Base-by-base conservation (phyloP, 257 asterid species). In the Lavandula angustifolia region DNA sequence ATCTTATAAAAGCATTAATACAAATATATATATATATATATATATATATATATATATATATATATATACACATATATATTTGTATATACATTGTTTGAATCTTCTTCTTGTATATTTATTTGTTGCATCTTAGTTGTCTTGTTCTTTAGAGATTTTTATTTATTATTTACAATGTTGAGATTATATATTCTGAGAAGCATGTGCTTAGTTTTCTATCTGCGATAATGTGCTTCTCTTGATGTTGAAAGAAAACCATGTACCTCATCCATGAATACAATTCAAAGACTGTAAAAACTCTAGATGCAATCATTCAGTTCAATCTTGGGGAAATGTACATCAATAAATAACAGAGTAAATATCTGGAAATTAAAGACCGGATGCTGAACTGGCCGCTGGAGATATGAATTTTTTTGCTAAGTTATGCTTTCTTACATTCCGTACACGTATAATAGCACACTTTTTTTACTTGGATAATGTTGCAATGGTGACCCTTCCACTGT, bases 401-500 rank as follows among this genome's bases (percentile, higher is more conserved):
- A 44, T 52, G 32, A 53, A 62, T 55, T 18, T 3, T 56, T 3
- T 56, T 60, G 57, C 62, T 44, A 41, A 42, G 29, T 58, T 62
- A 29, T 13, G 17, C 31, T 66, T 65, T 47, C 52, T 7, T 6
- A 9, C 60, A 17, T 5, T 9, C 55, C 1, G 7, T 18, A 61
- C 34, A 62, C 57, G 68, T 55, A 29, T 72, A 42, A 51, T 54
- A 31, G 35, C 61, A 7, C 55, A 14, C 46, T 33, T 35, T 40
- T 22, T 41, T 66, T 57, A 52, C 42, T 29, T 43, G 5, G 58
- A 14, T 59, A 42, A 33, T 51, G 9, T 31, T 40, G 71, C 32
- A 22, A 27, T 17, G 34, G 37, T 66, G 62, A 59, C 51, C 70
- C 64, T 63, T 66, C 75, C n/a, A 32, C 71, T 29, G 9, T 55